A percentile compares a stretch with the other conserved stretches of the same genome.
Conservation (phyloP, 2,329 filamentous ascomycete species). For the Aureobasidium sp. region DNA sequence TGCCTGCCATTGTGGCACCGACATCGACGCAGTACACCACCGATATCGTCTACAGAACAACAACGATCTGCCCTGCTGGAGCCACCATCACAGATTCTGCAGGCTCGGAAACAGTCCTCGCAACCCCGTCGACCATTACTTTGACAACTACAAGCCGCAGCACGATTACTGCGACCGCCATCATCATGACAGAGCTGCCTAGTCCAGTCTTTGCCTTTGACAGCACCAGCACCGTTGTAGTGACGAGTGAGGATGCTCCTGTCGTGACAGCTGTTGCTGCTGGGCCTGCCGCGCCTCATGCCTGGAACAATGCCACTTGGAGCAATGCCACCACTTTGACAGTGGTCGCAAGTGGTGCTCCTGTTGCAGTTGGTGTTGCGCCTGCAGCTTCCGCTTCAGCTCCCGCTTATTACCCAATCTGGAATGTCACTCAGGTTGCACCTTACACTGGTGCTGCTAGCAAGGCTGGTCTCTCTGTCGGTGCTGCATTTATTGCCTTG, state of each 20-base stretch:
- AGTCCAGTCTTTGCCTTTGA: conserved; percentile 1
- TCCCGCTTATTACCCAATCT: background rate
- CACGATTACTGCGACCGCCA: background rate
- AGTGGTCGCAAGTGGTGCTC: background rate
- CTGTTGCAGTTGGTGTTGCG: background rate
- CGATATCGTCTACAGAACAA: background rate
- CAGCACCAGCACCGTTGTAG: background rate
- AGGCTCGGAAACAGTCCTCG: background rate
- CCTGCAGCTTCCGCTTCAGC: background rate
- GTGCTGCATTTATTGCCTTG: background rate
- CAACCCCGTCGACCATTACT: conserved; percentile 4
- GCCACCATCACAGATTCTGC: background rate
- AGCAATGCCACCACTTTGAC: conserved; percentile 4
- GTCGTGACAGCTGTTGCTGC: background rate
- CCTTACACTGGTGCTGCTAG: conserved; percentile 4
- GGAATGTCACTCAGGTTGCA: background rate
- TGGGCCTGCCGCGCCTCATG: background rate
- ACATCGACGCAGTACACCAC: background rate
- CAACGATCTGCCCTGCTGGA: conserved; percentile 10
- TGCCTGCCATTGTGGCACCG: background rate
- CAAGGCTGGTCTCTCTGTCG: background rate
- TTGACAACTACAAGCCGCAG: conserved; percentile 5
- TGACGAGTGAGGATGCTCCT: background rate
- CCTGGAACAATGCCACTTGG: conserved; percentile 2
- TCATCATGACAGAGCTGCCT: background rate